These are phyloP conservation scores for Lactuca saligna DNA, from an alignment of 129 eudicot genomes.

Conservation along the genomic window DNA sequence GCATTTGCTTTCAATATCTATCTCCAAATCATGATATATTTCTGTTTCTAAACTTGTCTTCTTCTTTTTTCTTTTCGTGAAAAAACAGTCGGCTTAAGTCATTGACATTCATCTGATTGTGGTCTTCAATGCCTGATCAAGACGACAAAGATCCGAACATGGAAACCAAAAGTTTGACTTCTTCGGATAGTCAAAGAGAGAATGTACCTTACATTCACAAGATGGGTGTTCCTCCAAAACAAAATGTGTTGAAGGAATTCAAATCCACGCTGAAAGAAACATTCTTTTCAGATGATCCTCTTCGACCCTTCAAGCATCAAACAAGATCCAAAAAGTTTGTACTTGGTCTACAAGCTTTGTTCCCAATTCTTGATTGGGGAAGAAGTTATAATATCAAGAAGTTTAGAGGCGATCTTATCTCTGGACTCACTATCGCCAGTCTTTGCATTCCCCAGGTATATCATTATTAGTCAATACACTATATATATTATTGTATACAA, in stretches of 20 bases:
- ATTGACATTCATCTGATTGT: not conserved
- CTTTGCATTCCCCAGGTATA: conserved; percentile 90
- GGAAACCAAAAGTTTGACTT: conserved; percentile 37
- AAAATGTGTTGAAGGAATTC: conserved; percentile 54
- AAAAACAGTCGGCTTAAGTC: conserved; percentile 15
- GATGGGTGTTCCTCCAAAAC: conserved; percentile 81
- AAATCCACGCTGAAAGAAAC: conserved; percentile 58
- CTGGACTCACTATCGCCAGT: conserved; percentile 88
- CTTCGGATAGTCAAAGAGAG: conserved; percentile 24
- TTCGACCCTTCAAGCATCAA: conserved; percentile 75
- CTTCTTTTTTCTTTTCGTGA: not conserved
- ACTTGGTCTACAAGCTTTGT: conserved; percentile 64
- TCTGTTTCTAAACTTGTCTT: not conserved
- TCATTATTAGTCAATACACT: too few species aligned
- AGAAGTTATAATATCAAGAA: conserved; percentile 51
- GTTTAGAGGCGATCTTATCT: conserved; percentile 71
- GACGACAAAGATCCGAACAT: conserved; percentile 33
- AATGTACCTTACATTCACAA: conserved; percentile 52
- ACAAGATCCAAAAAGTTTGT: conserved; percentile 49
- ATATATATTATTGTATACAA: too few species aligned
- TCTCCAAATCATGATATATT: not conserved
- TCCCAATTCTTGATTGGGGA: conserved; percentile 88
- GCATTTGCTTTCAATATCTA: too few species aligned
- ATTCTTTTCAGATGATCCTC: conserved; percentile 76
- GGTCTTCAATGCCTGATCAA: conserved; percentile 30